Base-by-base conservation (phyloP, 139 green algal species). In the Chlorella sp. region DNA sequence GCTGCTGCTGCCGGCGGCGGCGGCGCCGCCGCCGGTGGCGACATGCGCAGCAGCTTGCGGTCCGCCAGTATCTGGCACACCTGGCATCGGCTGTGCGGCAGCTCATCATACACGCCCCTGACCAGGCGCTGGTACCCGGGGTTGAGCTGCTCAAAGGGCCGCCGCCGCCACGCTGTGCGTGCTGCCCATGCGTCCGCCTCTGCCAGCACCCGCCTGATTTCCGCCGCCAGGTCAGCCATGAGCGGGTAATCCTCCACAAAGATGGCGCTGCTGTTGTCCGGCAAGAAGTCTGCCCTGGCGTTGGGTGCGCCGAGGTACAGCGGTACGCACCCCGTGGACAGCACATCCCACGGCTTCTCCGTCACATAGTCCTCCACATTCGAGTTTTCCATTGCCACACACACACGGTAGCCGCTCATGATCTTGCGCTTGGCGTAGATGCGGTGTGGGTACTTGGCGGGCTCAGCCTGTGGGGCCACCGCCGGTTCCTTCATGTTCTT, bases 31-130 rank as follows among this genome's bases (percentile, higher is more conserved):
- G 71, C 15, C 71, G 28, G 71, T 28, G 28, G 79, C 48, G 48
- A 66, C 39, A 66, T 39, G 36, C 79, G 79, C 79, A 66, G 40
- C 39, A 66, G 79, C 24, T 42, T 42, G 2, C 40, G 40, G 40
- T 84, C 79, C 9, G 79, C 79, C 40, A 84, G 79, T 7, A 84
- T 11, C 79, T 84, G 79, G 40, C 79, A 84, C 40, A 84, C 18
- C 79, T 84, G 79, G 79, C 79, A 84, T 15, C 79, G 79, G 19
- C 36, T 66, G 40, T 14, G 32, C 16, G 79, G 79, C 79, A 84
- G 79, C 37, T 24, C 12, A 39, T 83, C 53, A 14, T n/a, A 7
- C 14, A 21, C 77, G 21, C 21, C 21, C 21, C 11, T 26, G 14
- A 84, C 18, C 40, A 84, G 40, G 18, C 37, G 22, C 14, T 40